Base-by-base conservation (phyloP, 305 asterid genomes). In the Plantago lanceolata region DNA sequence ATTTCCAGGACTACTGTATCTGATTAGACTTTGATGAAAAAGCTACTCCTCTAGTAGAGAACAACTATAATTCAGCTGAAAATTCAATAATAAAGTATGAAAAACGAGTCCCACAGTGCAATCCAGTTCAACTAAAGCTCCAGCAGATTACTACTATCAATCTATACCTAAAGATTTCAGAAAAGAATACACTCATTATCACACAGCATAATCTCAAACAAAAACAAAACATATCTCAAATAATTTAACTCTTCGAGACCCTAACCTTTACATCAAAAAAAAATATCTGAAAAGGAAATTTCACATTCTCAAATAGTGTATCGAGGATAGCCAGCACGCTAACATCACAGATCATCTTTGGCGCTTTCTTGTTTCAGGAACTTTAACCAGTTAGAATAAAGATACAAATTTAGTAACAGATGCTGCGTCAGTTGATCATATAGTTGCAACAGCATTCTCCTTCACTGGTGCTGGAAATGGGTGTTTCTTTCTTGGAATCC, bases 231-330 rank as follows among this genome's bases (percentile, higher is more conserved):
- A 12, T 55, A 31, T 55, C 13, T 28, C 35, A 3, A 21, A 24
- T 53, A 26, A 53, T 3, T 53, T 29, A 24, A 55, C 21, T 55
- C 59, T 54, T 18, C 11, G 24, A 24, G 29, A 8, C 59, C 56
- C 73, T 68, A 78, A 61, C 48, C 80, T 75, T 69, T 78, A 75
- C 83, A 75, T 63, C 48, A 1, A 33, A 33, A 74, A 65, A 68
- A 48, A n/a, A n/a, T n/a, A 19, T 68, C 48, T 55, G 71, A 4
- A 40, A 16, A 19, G 9, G 35, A 40, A 47, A 69, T 44, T 26
- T 45, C 63, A 33, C 64, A 48, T 48, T 58, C 16, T 47, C 49
- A 57, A 57, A 70, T 40, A 51, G 57, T 49, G 55, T 31, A 54
- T 19, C n/a, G 47, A 61, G 44, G 48, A 65, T 35, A 37, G 54